Evolutionary conservation across 2,329 filamentous ascomycete species (phyloP), one percentile per base, ranked within the genome.

Genomic region (Colletotrichum lupini): DNA sequence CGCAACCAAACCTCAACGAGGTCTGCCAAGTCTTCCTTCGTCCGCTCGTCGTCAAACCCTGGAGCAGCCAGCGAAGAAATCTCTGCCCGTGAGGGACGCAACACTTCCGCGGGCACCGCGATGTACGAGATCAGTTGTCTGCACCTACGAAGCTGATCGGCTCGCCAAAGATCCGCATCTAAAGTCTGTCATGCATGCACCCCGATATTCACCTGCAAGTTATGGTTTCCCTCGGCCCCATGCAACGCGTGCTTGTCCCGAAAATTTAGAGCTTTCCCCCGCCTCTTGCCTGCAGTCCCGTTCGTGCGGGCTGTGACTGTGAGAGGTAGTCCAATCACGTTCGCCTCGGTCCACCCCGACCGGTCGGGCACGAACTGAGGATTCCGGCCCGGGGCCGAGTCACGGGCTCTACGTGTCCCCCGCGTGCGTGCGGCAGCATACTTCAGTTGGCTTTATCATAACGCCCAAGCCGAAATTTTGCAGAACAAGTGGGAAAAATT

Each of bases 391-490:
- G 70, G 59, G 26, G 53, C 66, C 42, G 24, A 26, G 53, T 53
- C n/a, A 22, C 37, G 55, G 24, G 30, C 32, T n/a, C 49, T 46
- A 63, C 19, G 14, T 16, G 11, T 14, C 42, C 30, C 60, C 11
- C 8, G 37, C 16, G 30, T 32, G 65, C 59, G 59, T 64, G 66
- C 66, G 42, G 59, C 53, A 49, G 59, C 55, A 46, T 19, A 52
- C 53, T 69, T 73, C 70, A 73, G 66, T 55, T 73, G 53, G 58
- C 4, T 35, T n/a, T 19, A n/a, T 53, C 6, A 22, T n/a, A 37
- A 35, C 30, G 30, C 30, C 46, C 19, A 16, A 42, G 26, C 28
- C 16, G n/a, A 6, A 14, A 16, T 1, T 22, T 26, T 24, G 9
- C n/a, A 28, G n/a, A 5, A 14, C 22, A 19, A 56, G 24, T 24